A percentile compares a stretch with the other conserved stretches of the same genome.
phyloP scores from a whole-genome alignment of 768 basidiomycete genomes.

The Amylocystis lapponica region DNA sequence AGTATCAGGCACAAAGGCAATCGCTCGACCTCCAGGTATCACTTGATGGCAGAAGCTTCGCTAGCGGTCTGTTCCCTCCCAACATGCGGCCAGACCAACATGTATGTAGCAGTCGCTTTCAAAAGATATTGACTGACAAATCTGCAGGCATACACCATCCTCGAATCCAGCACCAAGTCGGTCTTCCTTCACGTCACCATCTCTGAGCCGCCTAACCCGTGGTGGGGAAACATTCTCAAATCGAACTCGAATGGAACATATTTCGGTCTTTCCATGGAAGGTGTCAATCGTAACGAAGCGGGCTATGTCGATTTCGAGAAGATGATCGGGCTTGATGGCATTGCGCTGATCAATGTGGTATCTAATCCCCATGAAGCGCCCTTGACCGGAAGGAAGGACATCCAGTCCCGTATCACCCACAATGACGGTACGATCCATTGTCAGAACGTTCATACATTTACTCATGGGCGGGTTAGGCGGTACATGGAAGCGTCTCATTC shows the following conservation, averaged over 20 bases:
- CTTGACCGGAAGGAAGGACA: constrained; percentile 61
- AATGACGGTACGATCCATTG: constrained; percentile 73
- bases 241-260: constrained; percentile 99
- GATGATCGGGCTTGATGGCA: constrained; percentile 92
- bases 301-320: constrained; percentile 99
- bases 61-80: constrained; percentile 85
- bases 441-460: neutral
- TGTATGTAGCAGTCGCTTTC: constrained; percentile 38
- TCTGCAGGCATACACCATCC: constrained; percentile 79
- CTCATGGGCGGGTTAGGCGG: constrained; percentile 47
- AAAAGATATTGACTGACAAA: neutral
- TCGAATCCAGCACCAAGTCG: constrained; percentile 90
- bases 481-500: constrained; percentile 77
- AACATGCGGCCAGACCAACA: constrained; percentile 87
- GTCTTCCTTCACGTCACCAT: constrained; percentile 97
- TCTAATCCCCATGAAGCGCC: constrained; percentile 72
- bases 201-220: constrained; percentile 64
- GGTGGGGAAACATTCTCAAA: constrained; percentile 89
- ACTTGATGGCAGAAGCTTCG: constrained; percentile 81
- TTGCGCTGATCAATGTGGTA: constrained; percentile 90
- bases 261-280: constrained; percentile 79
- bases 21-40: constrained; percentile 87
- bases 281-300: constrained; percentile 82
- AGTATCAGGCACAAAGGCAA: constrained; percentile 49
- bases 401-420: constrained; percentile 89